Base-by-base conservation (phyloP, 83 land plant genomes). In the Picea engelmannii region DNA sequence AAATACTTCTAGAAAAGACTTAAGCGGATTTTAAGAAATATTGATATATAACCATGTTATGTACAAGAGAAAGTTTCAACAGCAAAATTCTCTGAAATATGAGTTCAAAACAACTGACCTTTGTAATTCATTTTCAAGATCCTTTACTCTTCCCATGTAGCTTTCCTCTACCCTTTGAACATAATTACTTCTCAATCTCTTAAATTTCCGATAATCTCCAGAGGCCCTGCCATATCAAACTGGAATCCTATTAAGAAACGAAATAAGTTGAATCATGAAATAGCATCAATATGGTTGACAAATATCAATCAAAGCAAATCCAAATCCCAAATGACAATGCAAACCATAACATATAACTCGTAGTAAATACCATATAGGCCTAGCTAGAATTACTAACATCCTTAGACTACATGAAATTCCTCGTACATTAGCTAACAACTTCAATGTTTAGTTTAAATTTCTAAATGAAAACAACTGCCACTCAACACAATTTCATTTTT, bases 101-200 rank as follows among this genome's bases (percentile, higher is more conserved):
- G 17, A 71, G n/a, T 71, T 47, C 3, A 44, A 18, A 71, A 23
- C 25, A 44, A 71, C 42, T 71, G 81, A 90, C 93, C 91, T 88
- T 70, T 59, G 66, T 5, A 91, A 78, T 69, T 86, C 89, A 60
- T 77, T 83, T 82, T 91, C 93, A 81, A 91, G 79, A 70, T 81
- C 83, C 82, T 31, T 82, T 79, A 86, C 62, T 74, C 79, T 81
- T 4, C 71, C 77, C 16, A 80, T 79, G 35, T 85, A 83, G 62
- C 83, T 82, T 79, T 87, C 88, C 25, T 80, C 62, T 44, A 78
- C 85, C 47, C 87, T 85, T 9, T 23, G 21, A 11, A 84, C 49
- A 69, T 31, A 81, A 20, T 82, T 81, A 52, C 80, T 79, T 44
- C 82, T 83, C 76, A n/a, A 21, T 62, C 25, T 63, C 35, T 60